A percentile compares a stretch with the other conserved stretches of the same genome.
These are phyloP conservation scores for Lathyrus oleraceus DNA, from an alignment of 306 rosid genomes.

Conservation along the genomic window DNA sequence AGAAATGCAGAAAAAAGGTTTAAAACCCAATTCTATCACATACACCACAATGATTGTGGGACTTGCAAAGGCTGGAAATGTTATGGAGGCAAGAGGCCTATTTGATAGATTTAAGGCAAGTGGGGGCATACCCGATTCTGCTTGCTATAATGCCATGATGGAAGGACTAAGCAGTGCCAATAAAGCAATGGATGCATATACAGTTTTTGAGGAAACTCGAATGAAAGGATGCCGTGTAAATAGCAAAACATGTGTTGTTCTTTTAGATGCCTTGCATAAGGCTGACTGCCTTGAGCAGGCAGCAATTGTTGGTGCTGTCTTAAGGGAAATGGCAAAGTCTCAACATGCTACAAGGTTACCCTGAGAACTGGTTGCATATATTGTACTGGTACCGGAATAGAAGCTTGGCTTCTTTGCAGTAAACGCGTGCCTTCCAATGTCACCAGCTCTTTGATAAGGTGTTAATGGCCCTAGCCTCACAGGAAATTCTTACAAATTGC, in stretches of 20 bases:
- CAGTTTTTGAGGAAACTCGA: slow-evolving; percentile 88
- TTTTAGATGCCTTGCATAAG: slow-evolving; percentile 85
- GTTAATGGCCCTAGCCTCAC: slow-evolving; percentile 27
- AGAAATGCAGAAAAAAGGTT: slow-evolving; percentile 90
- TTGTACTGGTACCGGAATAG: not conserved
- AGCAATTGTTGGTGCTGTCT: slow-evolving; percentile 84
- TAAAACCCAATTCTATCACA: slow-evolving; percentile 73
- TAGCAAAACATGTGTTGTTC: slow-evolving; percentile 83
- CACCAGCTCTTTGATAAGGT: slow-evolving; percentile 30
- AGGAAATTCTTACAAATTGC: slow-evolving; percentile 34
- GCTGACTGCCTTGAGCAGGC: slow-evolving; percentile 94
- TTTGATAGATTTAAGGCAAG: slow-evolving; percentile 74
- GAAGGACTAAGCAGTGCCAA: slow-evolving; percentile 77
- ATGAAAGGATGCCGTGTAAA: slow-evolving; percentile 63
- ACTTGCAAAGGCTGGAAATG: slow-evolving; percentile 85
- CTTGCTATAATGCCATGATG: slow-evolving; percentile 82
- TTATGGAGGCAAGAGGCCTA: slow-evolving; percentile 66
- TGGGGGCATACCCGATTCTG: slow-evolving; percentile 82
- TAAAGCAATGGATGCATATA: slow-evolving; percentile 79
- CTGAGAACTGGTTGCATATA: slow-evolving; percentile 41
- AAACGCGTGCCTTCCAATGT: slow-evolving; percentile 12
- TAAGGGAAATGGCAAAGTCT: slow-evolving; percentile 83
- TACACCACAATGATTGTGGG: slow-evolving; percentile 91
- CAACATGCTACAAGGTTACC: slow-evolving; percentile 78
- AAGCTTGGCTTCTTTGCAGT: slow-evolving; percentile 26